Percentiles rank a stretch among this genome's conserved stretches.
These are phyloP conservation scores for Fusarium scirpi DNA, from an alignment of 2,329 filamentous ascomycete species.

Conservation along the genomic window DNA sequence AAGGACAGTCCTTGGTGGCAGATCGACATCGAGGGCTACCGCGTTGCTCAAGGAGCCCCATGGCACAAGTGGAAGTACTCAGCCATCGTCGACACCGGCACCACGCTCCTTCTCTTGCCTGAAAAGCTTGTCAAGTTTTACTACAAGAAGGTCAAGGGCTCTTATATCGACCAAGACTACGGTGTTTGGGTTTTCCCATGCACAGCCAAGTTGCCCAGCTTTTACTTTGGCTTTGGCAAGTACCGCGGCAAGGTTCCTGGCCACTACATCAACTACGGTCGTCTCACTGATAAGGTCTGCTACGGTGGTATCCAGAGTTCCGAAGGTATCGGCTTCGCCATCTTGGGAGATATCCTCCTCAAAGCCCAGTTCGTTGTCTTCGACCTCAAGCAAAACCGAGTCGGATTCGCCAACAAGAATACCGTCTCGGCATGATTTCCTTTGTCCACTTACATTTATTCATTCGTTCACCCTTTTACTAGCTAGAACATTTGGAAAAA, in stretches of 20 bases:
- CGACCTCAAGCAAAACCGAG: constrained; percentile 47
- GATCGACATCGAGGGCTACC: constrained; percentile 68
- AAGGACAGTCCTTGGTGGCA: constrained; percentile 70
- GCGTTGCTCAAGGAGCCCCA: constrained; percentile 55
- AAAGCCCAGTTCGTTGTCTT: constrained; percentile 61
- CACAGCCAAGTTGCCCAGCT: constrained; percentile 60
- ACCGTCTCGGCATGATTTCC: constrained; percentile 12
- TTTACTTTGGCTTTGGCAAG: constrained; percentile 51
- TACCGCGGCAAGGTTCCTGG: constrained; percentile 54
- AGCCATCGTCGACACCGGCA: constrained; percentile 78
- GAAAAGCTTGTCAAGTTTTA: constrained; percentile 66
- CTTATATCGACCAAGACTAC: constrained; percentile 56
- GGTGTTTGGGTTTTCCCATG: constrained; percentile 73
- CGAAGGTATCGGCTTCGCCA: constrained; percentile 52
- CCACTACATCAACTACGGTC: constrained; percentile 55
- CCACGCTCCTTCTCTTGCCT: constrained; percentile 72
- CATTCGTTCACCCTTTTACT: neutral
- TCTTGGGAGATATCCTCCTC: constrained; percentile 58
- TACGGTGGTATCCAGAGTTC: constrained; percentile 56
- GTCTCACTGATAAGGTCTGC: constrained; percentile 46
- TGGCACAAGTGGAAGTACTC: constrained; percentile 53
- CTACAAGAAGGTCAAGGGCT: constrained; percentile 67
- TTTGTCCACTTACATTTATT: neutral
- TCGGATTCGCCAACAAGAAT: constrained; percentile 57
- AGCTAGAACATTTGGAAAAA: neutral